Conservation (phyloP, 345 rosid species). For the Firmiana major region DNA sequence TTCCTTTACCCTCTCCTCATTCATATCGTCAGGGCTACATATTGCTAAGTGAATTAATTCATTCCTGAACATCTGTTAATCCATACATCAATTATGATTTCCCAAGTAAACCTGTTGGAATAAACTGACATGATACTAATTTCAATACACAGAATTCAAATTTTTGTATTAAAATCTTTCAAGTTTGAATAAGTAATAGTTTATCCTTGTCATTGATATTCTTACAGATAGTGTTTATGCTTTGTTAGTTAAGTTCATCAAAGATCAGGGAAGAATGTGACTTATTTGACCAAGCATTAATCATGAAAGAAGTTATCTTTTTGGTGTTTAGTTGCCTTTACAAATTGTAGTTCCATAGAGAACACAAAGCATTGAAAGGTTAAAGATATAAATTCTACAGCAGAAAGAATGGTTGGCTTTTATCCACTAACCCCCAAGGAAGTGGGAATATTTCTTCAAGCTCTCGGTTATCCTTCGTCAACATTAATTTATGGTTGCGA, state of each 20-base stretch:
- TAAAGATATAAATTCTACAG: constrained; percentile 81
- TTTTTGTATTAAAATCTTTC: neutral
- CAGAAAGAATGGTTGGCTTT: constrained; percentile 68
- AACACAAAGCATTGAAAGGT: constrained; percentile 86
- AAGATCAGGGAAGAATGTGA: neutral
- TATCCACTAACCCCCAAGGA: constrained; percentile 97
- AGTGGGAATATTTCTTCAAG: constrained; percentile 76
- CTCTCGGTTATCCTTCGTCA: constrained; percentile 76
- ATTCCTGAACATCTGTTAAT: neutral
- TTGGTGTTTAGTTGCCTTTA: neutral
- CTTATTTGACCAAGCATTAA: neutral
- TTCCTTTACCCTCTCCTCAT: neutral
- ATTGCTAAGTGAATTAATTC: no score
- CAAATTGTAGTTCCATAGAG: constrained; percentile 41
- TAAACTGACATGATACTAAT: neutral
- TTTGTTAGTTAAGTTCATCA: neutral
- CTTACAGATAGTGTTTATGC: neutral
- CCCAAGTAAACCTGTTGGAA: neutral
- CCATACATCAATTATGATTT: neutral
- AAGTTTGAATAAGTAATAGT: neutral
- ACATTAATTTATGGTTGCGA: constrained; percentile 70
- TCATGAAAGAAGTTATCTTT: neutral
- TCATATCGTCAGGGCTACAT: neutral
- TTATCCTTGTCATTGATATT: neutral
- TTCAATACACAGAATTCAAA: neutral